These are phyloP conservation scores for Chernovozyma sophiae-reginae DNA, from an alignment of 1,139 yeast species.

Conservation along the genomic window DNA sequence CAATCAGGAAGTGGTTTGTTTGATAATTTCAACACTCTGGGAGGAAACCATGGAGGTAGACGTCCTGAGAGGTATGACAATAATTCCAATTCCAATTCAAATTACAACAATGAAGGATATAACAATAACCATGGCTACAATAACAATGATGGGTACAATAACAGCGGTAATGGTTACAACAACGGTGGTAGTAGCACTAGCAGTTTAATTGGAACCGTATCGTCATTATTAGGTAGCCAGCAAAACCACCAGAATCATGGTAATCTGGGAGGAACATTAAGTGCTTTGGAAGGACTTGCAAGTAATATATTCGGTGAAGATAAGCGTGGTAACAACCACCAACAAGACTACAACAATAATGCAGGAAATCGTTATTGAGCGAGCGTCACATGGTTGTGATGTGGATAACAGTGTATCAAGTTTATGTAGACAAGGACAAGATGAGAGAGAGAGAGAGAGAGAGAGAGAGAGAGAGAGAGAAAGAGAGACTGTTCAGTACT, in stretches of 20 bases:
- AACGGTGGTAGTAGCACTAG: neutral
- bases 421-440: no score
- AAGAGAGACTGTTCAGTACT: no score
- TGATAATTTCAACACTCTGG: conserved; percentile 7
- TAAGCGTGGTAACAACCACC: no score
- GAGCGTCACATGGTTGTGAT: no score
- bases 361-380: no score
- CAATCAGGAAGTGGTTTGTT: conserved; percentile 6
- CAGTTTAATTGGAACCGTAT: neutral
- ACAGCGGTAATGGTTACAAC: conserved; percentile 1
- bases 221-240: neutral
- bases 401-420: no score
- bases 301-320: neutral
- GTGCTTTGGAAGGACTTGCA: conserved; percentile 4
- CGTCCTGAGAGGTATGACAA: no score
- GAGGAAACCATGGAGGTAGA: neutral
- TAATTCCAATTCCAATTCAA: neutral
- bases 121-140: neutral
- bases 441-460: no score
- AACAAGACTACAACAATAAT: no score
- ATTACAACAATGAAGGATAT: neutral
- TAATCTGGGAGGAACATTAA: neutral
- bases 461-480: no score
- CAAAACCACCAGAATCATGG: neutral
- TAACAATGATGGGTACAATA: neutral